A percentile compares a stretch with the other conserved stretches of the same genome.
Conservation (phyloP, 169 alveolate species). For the Eimeria necatrix region DNA sequence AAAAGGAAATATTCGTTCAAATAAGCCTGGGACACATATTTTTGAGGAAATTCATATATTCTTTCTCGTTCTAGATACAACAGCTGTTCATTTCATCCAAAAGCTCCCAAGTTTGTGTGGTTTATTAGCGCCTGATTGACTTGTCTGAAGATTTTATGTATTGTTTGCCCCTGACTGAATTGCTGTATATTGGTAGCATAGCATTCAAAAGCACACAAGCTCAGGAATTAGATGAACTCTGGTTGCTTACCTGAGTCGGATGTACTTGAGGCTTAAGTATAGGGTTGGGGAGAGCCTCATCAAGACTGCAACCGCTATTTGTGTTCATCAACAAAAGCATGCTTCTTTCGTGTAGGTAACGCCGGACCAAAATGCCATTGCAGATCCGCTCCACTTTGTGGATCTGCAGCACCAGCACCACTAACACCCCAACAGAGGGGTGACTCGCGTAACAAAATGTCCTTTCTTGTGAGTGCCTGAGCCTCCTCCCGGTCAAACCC, state of each 20-base stretch:
- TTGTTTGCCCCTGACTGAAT: too few relatives aligned
- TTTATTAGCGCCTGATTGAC: too few relatives aligned
- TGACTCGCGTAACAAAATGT: background rate
- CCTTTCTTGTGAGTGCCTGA: background rate
- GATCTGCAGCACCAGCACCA: constrained; percentile 46
- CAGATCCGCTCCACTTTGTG: constrained; percentile 69
- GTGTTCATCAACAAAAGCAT: constrained; percentile 68
- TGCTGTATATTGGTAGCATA: too few relatives aligned
- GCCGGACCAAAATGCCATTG: constrained; percentile 68
- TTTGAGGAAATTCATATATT: background rate
- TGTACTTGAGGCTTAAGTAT: constrained; percentile 66
- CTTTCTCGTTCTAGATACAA: background rate
- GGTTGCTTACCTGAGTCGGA: constrained; percentile 69
- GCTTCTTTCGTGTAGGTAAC: constrained; percentile 80
- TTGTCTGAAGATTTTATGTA: too few relatives aligned
- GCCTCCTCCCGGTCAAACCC: background rate
- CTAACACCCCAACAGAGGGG: background rate
- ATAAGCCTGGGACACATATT: constrained; percentile 30
- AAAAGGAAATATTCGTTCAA: constrained; percentile 80
- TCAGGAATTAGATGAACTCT: background rate
- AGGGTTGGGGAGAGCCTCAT: constrained; percentile 75
- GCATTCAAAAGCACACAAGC: background rate
- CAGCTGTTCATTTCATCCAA: too few relatives aligned
- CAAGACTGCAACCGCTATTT: constrained; percentile 64
- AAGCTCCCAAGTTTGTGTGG: too few relatives aligned